Evolutionary conservation across 176 grass and related monocot genomes (phyloP).

Genomic region (Neostapfia colusana): DNA sequence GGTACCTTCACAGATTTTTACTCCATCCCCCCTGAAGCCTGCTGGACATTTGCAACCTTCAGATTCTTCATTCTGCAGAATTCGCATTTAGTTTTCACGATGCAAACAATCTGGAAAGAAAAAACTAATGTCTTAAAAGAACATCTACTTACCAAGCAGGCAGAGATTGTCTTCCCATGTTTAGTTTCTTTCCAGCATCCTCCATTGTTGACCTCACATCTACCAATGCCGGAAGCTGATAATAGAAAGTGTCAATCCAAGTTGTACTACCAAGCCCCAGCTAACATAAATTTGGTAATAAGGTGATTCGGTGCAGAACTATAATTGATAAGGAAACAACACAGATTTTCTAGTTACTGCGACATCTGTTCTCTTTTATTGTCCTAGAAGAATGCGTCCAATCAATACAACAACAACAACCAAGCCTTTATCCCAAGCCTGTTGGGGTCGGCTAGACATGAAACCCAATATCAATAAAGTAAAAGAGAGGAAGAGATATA

Average conservation of each 20-base stretch:
- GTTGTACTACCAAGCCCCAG: neutral
- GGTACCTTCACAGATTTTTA: constrained; percentile 76
- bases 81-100: constrained; percentile 21
- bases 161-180: constrained; percentile 70
- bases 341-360: neutral
- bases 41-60: constrained; percentile 81
- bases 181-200: constrained; percentile 80
- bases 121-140: constrained; percentile 17
- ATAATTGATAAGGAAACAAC: neutral
- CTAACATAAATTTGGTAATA: constrained; percentile 4
- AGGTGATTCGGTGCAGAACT: constrained; percentile 5
- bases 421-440: too few species aligned
- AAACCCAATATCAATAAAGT: too few species aligned
- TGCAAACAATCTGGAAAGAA: constrained; percentile 4
- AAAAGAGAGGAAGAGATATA: too few species aligned
- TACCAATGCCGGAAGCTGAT: constrained; percentile 75
- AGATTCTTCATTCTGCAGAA: constrained; percentile 64
- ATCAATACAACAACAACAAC: too few species aligned
- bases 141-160: constrained; percentile 73
- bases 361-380: neutral
- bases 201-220: constrained; percentile 79
- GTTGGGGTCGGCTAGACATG: too few species aligned
- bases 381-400: neutral
- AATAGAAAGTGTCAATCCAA: constrained; percentile 35
- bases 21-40: constrained; percentile 75